phyloP scores from a whole-genome alignment of 2,329 filamentous ascomycete species.

The Trichophyton benhamiae region DNA sequence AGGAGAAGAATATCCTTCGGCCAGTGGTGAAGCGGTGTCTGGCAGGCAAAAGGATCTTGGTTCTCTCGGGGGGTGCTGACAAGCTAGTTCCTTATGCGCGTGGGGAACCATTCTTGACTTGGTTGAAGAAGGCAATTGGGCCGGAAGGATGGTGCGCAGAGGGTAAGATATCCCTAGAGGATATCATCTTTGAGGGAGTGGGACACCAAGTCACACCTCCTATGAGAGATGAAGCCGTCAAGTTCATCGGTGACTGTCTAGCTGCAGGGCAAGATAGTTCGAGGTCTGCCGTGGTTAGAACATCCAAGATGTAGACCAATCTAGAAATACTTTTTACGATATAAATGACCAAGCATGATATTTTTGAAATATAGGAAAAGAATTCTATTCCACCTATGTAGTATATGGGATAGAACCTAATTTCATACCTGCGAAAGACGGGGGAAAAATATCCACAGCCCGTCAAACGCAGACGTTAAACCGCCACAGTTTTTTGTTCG shows the following conservation, averaged over 20 bases:
- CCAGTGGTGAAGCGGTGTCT: slow-evolving; percentile 32
- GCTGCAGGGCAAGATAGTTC: slow-evolving; percentile 16
- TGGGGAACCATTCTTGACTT: slow-evolving; percentile 44
- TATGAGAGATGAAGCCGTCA: slow-evolving; percentile 45
- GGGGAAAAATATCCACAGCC: neutral
- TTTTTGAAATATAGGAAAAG: neutral
- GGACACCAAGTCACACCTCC: slow-evolving; percentile 46
- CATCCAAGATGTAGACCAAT: slow-evolving; percentile 13
- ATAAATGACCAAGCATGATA: neutral
- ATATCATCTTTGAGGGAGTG: slow-evolving; percentile 44
- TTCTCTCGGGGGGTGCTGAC: slow-evolving; percentile 43
- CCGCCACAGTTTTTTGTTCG: slow-evolving; percentile 1
- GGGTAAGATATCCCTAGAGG: slow-evolving; percentile 41
- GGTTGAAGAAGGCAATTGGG: slow-evolving; percentile 39
- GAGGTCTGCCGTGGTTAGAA: slow-evolving; percentile 22
- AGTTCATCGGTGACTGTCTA: slow-evolving; percentile 40
- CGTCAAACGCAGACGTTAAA: neutral
- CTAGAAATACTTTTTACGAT: neutral
- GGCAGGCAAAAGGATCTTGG: slow-evolving; percentile 43
- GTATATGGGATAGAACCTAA: neutral
- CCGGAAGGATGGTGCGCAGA: slow-evolving; percentile 39
- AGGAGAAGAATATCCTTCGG: slow-evolving; percentile 33
- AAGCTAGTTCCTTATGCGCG: slow-evolving; percentile 49
- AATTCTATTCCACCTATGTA: slow-evolving; percentile 1
- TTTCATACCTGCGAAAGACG: neutral